Evolutionary conservation across 2,329 filamentous ascomycete genomes (phyloP), one percentile per base, ranked within the genome.

Genomic region (Cercospora sojina): DNA sequence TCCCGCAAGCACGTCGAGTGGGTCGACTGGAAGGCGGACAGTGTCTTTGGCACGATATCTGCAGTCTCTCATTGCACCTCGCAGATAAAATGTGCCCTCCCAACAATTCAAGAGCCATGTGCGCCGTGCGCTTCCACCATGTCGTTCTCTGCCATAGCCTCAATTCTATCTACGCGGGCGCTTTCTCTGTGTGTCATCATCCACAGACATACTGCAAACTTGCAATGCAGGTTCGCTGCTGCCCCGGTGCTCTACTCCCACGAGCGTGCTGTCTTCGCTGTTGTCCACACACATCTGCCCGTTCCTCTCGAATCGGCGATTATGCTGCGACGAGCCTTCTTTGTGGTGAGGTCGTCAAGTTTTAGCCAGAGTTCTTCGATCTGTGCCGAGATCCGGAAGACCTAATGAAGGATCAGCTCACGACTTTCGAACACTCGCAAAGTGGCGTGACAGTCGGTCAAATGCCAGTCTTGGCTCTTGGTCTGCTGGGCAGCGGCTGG

Each of bases 381-480:
- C 51, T 56, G 58, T 67, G 53, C 43, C 59, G 64, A 18, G 67
- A 69, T 32, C 67, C 67, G 35, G 65, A 62, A 5, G 67, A 69
- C 66, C 66, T 68, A 57, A 62, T 38, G 56, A 64, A 27, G 23
- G 61, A 64, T 68, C 61, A 68, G 66, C 59, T 66, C 59, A 32
- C 58, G 27, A 59, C 13, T 25, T 47, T 6, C 18, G 18, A 12
- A 25, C 25, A n/a, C 10, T 23, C 16, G 55, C 29, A 29, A 43
- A 27, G 16, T 9, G n/a, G 23, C 51, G 27, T 59, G 63, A 27
- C 56, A 59, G 49, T 53, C 58, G 51, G 41, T 62, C 41, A 57
- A 53, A 63, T 63, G 49, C 60, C 60, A 49, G 59, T 68, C 63
- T 66, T 68, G 43, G 64, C 60, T 56, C 63, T 53, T 13, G 62